Base-by-base conservation (phyloP, 2,329 filamentous ascomycete genomes). In the Madurella fahalii region DNA sequence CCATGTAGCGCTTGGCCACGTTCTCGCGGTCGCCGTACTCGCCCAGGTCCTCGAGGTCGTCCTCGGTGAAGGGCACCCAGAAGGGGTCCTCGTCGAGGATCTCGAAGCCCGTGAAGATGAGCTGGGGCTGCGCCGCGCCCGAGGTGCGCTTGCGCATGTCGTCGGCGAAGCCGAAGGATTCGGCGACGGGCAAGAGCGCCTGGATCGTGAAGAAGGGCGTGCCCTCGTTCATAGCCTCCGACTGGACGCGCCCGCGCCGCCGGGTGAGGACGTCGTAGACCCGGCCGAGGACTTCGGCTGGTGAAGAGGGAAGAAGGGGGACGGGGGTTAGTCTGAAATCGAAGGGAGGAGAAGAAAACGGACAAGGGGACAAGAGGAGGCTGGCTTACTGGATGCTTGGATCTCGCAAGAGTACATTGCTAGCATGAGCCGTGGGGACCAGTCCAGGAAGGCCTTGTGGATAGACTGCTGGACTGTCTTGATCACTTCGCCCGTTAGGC, bases 341-440 rank as follows among this genome's bases (percentile, higher is more conserved):
- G 7, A 34, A 7, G 12, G 15, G 41, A 48, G 20, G 44, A 16
- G n/a, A 48, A 31, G 45, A 11, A 31, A 45, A n/a, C 5, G 25
- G 42, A 51, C 31, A 41, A 31, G 15, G 32, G 12, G 41, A 34
- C 45, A 31, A 44, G 48, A 17, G 34, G 46, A 20, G 47, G n/a
- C 18, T 18, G 13, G 73, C 82, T 69, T 78, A 87, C 84, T 93
- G 18, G 89, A 92, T 31, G 93, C 91, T 79, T 97, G 94, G 65
- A 99, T 97, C 69, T 97, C 94, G 69, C 93, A 96, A 52, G 84
- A 90, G 76, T 99, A 99, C 90, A 97, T 97, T 49, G 94, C 94
- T 43, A 99, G 83, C 74, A 97, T 84, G 62, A 99, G 82, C n/a
- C 94, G 85, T 0, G 94, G 89, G 40, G 87, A 93, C 94, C 94